Conservation (phyloP, 1,139 yeast species). For the Debaryomyces sp. region DNA sequence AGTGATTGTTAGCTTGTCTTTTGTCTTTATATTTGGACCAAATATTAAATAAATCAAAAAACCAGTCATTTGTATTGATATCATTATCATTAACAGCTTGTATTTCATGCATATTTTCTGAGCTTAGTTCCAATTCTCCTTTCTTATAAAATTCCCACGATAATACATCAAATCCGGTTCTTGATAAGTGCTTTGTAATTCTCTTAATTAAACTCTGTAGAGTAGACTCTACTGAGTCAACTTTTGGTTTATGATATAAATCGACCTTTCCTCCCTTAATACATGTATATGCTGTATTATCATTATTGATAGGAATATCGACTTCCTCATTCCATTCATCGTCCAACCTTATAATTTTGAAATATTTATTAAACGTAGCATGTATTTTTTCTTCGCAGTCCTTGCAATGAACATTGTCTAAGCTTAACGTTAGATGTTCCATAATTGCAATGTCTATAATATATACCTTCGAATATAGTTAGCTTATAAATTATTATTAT, state of each 20-base stretch:
- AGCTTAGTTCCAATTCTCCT: constrained; percentile 17
- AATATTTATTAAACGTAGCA: constrained; percentile 17
- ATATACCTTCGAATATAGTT: background rate
- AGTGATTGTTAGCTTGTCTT: constrained; percentile 22
- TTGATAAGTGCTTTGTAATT: constrained; percentile 24
- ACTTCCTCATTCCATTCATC: constrained; percentile 16
- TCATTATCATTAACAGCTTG: background rate
- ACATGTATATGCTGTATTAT: constrained; percentile 8
- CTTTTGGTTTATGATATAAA: constrained; percentile 17
- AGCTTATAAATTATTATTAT: background rate
- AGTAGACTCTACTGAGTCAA: constrained; percentile 4
- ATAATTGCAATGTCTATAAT: constrained; percentile 13
- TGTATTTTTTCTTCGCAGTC: constrained; percentile 47
- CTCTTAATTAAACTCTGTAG: constrained; percentile 23
- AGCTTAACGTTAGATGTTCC: constrained; percentile 31
- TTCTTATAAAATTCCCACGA: constrained; percentile 36
- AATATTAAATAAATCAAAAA: constrained; percentile 16
- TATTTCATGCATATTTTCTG: constrained; percentile 8
- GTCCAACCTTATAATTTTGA: constrained; percentile 10
- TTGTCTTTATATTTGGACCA: constrained; percentile 16
- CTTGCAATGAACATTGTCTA: constrained; percentile 55
- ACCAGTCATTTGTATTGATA: constrained; percentile 16
- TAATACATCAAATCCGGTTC: constrained; percentile 33
- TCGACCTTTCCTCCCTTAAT: constrained; percentile 23
- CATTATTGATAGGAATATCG: constrained; percentile 27